Conservation (phyloP, 2,329 filamentous ascomycete genomes). For the Beauveria sp. region DNA sequence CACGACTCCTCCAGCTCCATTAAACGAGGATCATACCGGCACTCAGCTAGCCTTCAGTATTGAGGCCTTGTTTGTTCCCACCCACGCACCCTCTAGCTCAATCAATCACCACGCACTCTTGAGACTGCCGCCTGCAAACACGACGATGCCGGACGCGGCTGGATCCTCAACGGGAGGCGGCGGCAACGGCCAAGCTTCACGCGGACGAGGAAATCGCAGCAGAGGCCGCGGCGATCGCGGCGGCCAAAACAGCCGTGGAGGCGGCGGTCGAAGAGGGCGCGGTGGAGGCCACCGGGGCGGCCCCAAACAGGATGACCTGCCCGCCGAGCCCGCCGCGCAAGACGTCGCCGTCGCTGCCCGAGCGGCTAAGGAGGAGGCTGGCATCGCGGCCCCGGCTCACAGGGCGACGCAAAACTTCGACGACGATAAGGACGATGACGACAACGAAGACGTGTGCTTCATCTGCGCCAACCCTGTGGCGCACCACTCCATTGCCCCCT, state of each 20-base stretch:
- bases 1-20: not conserved
- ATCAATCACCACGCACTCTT: not conserved
- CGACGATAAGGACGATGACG: slow-evolving; percentile 35
- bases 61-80: not conserved
- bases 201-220: slow-evolving; percentile 8
- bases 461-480: slow-evolving; percentile 90
- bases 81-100: not conserved
- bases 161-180: slow-evolving; percentile 3
- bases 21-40: not conserved
- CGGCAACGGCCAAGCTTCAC: not conserved
- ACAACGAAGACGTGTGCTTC: slow-evolving; percentile 82
- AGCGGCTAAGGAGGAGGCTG: slow-evolving; percentile 28
- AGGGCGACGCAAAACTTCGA: slow-evolving; percentile 22
- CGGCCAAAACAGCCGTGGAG: slow-evolving; percentile 14
- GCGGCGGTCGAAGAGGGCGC: slow-evolving; percentile 29
- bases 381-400: slow-evolving; percentile 14
- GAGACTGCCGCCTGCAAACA: slow-evolving; percentile 2
- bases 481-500: slow-evolving; percentile 83
- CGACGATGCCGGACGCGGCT: slow-evolving; percentile 2
- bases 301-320: slow-evolving; percentile 19
- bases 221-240: not conserved
- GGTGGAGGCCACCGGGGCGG: slow-evolving; percentile 16
- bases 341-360: slow-evolving; percentile 23
- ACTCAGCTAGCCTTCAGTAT: not conserved
- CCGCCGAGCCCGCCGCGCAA: slow-evolving; percentile 23